Conservation (phyloP, 2,329 filamentous ascomycete species). For the Aureobasidium musti region DNA sequence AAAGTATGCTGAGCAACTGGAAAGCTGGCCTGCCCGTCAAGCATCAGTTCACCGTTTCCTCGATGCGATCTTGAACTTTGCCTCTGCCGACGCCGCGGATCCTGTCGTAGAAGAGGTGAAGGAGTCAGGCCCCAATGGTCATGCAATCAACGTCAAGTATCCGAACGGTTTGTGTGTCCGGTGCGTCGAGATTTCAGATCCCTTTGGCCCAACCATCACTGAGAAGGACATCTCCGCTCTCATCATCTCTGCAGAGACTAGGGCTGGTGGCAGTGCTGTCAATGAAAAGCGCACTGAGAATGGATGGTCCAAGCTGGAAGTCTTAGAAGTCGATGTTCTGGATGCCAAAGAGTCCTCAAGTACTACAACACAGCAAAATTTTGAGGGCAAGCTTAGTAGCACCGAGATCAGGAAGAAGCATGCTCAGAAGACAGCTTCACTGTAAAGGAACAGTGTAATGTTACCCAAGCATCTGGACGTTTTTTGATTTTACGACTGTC, state of each 20-base stretch:
- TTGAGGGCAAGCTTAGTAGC: constrained; percentile 86
- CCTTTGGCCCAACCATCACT: constrained; percentile 87
- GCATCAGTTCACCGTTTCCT: constrained; percentile 71
- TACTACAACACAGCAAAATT: constrained; percentile 52
- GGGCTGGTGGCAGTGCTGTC: constrained; percentile 77
- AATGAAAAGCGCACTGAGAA: constrained; percentile 77
- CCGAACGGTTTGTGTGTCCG: constrained; percentile 67
- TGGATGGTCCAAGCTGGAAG: constrained; percentile 72
- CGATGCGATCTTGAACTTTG: constrained; percentile 60
- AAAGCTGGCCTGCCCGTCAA: constrained; percentile 77
- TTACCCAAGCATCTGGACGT: too few species aligned
- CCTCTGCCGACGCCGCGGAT: constrained; percentile 46
- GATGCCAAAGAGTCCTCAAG: constrained; percentile 59
- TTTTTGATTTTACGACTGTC: too few species aligned
- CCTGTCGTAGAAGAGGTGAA: constrained; percentile 42
- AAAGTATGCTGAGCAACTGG: constrained; percentile 77
- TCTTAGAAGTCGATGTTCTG: constrained; percentile 89
- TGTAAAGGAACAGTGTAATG: background rate
- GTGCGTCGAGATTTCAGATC: constrained; percentile 82
- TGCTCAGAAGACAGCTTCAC: constrained; percentile 10
- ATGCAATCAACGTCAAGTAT: constrained; percentile 60
- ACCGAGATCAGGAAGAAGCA: constrained; percentile 65
- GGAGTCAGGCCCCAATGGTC: constrained; percentile 52
- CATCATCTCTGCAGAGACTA: constrained; percentile 85
- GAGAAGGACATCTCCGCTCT: constrained; percentile 76